Evolutionary conservation across 345 rosid genomes (phyloP), one percentile per base, ranked within the genome.

Genomic region (Eucalyptus polyanthemos): DNA sequence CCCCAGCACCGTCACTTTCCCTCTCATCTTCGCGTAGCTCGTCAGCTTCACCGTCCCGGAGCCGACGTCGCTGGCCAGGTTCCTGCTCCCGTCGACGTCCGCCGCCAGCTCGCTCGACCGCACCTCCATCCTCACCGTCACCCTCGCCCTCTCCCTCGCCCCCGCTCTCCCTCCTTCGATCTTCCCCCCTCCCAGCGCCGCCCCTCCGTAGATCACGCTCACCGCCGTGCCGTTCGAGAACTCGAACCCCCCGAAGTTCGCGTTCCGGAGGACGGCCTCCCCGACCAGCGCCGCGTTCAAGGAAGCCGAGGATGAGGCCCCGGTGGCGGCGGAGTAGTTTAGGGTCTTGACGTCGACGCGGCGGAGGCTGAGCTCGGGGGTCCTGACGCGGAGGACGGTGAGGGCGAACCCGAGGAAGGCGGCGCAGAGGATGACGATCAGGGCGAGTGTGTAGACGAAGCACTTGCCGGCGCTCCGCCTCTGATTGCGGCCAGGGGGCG

Each of bases 191-290:
- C 96, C 98, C 56, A 94, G 89, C 25, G 87, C 87, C 47, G 34
- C 87, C 19, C 76, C 92, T 5, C 86, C 90, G 21, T 93, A 95
- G 27, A 89, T 80, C 17, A 94, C 69, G 49, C 88, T 47, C 24
- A 89, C 88, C 14, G 90, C 89, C 37, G 87, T 87, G 9, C 89
- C 50, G 31, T 92, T 92, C 24, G 27, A 92, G 29, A 88, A 94
- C 60, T 92, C 89, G 88, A 93, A 95, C 40, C 27, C 60, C 11
- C 95, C 96, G 54, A 94, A 94, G 88, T 95, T 96, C 45, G 87
- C 25, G 49, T 95, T 96, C 86, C 92, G 50, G 9, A 95, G 87
- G 42, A 91, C 86, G 40, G 95, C 88, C 50, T 90, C 94, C 1
- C 92, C 89, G 24, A 88, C 89, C 14, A 95, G 87, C 21, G 95